Conservation (phyloP, 2,329 filamentous ascomycete species). For the Pseudogymnoascus verrucosus region DNA sequence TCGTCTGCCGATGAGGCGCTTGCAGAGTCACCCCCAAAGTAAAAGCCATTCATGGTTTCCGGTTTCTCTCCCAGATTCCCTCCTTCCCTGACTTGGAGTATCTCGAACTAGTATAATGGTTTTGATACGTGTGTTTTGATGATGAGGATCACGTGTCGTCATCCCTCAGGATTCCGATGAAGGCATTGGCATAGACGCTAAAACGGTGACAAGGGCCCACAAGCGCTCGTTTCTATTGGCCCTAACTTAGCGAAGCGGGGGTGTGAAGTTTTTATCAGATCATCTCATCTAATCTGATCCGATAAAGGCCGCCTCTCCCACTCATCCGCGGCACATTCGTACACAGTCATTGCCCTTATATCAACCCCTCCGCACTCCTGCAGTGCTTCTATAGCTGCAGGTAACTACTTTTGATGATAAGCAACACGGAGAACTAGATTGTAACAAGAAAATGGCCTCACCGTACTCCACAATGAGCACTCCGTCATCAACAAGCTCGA, state of each 20-base stretch:
- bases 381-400: constrained; percentile 7
- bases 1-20: constrained; percentile 38
- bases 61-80: neutral
- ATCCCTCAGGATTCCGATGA: constrained; percentile 4
- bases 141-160: constrained; percentile 5
- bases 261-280: constrained; percentile 9
- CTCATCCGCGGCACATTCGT: neutral
- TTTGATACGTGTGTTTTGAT: neutral
- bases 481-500: constrained; percentile 32
- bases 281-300: constrained; percentile 10
- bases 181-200: neutral
- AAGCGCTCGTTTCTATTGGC: neutral
- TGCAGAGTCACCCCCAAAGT: constrained; percentile 29
- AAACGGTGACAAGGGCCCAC: constrained; percentile 1
- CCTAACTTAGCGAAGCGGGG: neutral
- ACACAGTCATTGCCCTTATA: constrained; percentile 9
- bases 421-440: neutral
- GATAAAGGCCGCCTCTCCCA: constrained; percentile 9
- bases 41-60: constrained; percentile 39
- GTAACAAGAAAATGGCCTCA: neutral
- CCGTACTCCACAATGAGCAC: constrained; percentile 25
- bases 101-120: neutral
- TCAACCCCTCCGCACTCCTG: neutral
- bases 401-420: neutral
- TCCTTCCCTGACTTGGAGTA: neutral